Conservation (phyloP, 257 asterid species). For the Leptodermis oblonga region DNA sequence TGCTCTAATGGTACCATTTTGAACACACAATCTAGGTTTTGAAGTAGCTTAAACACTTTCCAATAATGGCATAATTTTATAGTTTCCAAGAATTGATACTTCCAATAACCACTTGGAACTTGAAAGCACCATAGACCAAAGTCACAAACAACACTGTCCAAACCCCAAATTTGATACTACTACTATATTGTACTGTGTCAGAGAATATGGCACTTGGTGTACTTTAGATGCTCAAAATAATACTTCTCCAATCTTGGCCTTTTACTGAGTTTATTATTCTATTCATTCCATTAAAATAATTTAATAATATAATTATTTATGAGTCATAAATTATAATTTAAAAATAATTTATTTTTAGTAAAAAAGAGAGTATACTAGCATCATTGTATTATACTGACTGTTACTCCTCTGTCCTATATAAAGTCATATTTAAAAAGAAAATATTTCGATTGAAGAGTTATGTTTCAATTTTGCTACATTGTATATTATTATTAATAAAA, state of each 20-base stretch:
- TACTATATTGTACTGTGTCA: neutral
- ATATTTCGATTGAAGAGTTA: no score
- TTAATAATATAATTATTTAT: no score
- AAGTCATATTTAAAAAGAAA: no score
- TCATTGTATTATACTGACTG: no score
- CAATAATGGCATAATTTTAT: conserved; percentile 9
- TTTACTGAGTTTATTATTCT: conserved; percentile 17
- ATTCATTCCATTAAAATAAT: neutral
- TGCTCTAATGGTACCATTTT: conserved; percentile 8
- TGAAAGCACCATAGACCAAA: neutral
- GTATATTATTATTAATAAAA: no score
- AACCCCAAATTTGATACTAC: neutral
- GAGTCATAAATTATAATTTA: no score
- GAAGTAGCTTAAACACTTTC: conserved; percentile 11
- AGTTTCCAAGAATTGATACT: conserved; percentile 21
- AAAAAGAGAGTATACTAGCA: no score
- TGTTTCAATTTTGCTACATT: no score
- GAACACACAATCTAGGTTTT: conserved; percentile 7
- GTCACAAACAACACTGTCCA: conserved; percentile 1
- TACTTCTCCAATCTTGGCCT: conserved; percentile 3
- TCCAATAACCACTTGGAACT: conserved; percentile 18
- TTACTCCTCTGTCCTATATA: no score
- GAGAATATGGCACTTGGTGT: conserved; percentile 11
- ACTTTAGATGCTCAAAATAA: conserved; percentile 7
- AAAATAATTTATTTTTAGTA: no score